A percentile compares a stretch with the other conserved stretches of the same genome.
Evolutionary conservation across 2,329 filamentous ascomycete species (phyloP).

Genomic region (Exophiala bonariae): DNA sequence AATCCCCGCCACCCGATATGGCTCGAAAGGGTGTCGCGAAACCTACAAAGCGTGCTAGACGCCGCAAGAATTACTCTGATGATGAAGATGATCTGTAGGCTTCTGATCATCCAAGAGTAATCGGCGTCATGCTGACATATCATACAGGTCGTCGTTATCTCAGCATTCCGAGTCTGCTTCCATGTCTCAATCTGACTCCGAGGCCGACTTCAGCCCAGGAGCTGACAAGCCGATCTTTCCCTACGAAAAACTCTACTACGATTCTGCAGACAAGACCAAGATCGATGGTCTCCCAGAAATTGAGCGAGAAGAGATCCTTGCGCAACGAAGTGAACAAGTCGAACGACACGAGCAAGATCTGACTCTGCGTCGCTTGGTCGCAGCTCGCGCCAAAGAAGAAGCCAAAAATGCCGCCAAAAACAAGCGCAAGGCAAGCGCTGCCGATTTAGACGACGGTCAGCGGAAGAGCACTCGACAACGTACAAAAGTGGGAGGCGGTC

Average conservation of each 20-base stretch:
- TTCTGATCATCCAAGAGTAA: conserved; percentile 1
- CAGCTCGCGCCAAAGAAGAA: conserved; percentile 65
- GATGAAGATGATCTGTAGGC: conserved; percentile 78
- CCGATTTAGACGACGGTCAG: conserved; percentile 75
- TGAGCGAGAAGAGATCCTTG: conserved; percentile 84
- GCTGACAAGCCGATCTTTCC: conserved; percentile 65
- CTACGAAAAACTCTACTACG: conserved; percentile 81
- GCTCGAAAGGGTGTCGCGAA: conserved; percentile 49
- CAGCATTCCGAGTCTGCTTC: conserved; percentile 76
- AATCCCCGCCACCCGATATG: conserved; percentile 46
- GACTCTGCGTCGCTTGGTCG: conserved; percentile 74
- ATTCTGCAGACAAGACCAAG: conserved; percentile 69
- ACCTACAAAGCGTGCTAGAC: conserved; percentile 43
- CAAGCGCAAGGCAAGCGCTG: conserved; percentile 74
- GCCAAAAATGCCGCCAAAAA: conserved; percentile 51
- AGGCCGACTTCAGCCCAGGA: conserved; percentile 59
- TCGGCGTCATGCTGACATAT: conserved; percentile 11
- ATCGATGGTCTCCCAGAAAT: conserved; percentile 89
- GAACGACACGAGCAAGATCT: conserved; percentile 80
- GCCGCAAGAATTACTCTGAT: conserved; percentile 60
- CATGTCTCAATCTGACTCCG: conserved; percentile 89
- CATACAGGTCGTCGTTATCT: conserved; percentile 66
- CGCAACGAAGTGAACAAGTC: conserved; percentile 80
- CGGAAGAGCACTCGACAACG: conserved; percentile 74
- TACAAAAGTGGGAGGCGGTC: conserved; percentile 65